Evolutionary conservation across 2,329 filamentous ascomycete genomes (phyloP), one percentile per base, ranked within the genome.

Genomic region (Fusarium cyanostomum): DNA sequence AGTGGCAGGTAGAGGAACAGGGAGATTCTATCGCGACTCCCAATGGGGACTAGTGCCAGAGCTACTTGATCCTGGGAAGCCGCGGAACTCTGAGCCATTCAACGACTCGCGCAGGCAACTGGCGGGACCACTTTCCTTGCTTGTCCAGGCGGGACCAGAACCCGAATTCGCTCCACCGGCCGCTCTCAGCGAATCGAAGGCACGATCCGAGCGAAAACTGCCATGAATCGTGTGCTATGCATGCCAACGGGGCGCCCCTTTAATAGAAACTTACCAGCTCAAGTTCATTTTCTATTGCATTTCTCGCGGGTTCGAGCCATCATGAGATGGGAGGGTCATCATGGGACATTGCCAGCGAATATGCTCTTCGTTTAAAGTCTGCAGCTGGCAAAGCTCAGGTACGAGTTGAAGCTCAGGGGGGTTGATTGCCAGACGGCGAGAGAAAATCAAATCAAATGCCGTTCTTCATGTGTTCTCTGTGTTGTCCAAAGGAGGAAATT

Each of bases 11-110:
- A 54, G 56, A 66, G 67, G 61, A 62, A 51, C 67, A 68, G 66
- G 68, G 68, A 70, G 69, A 70, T 66, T 70, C 71, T 70, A 72
- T 73, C 67, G 62, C 64, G 68, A 66, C 61, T 61, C 72, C 69
- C 58, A 56, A 67, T 71, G 52, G 15, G 65, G 72, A 33, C 62
- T 75, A 75, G 73, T 56, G 69, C 48, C 24, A 60, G 59, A 54
- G 52, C 46, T 44, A 53, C 58, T 39, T 15, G 48, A 44, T 60
- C 59, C 62, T 69, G 56, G 61, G 51, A 58, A 58, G 57, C 59
- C 59, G 48, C 51, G 46, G 57, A 41, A 48, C 46, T 49, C 53
- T 49, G 60, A 56, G 49, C 67, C 66, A 69, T 59, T 69, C 67
- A 67, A 67, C 42, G 31, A 38, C 58, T 55, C 38, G 28, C 38